Evolutionary conservation across 257 asterid species (phyloP), one percentile per base, ranked within the genome.

Genomic region (Oldenlandia corymbosa): DNA sequence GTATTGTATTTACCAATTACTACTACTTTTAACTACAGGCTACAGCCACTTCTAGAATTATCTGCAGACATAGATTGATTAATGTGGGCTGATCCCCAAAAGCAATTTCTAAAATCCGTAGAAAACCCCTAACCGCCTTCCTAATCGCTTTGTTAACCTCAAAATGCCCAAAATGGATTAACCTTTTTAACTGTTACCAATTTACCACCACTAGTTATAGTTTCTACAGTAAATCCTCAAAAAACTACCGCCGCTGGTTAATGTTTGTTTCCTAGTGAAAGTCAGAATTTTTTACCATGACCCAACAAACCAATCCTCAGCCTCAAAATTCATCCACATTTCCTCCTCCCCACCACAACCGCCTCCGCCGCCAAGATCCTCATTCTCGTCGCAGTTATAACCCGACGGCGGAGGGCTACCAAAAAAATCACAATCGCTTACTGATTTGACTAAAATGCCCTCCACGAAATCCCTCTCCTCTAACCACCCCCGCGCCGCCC

Each of bases 321-420:
- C 83, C 14, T 81, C 69, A 71, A 81, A 68, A 70, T 76, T 78
- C 54, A 20, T 71, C 86, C 75, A 70, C 77, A 58, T 61, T 34
- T 71, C 79, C 24, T 75, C 86, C 24, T 58, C 81, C 11, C 41
- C 57, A 12, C 37, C 71, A 2, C 9, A 4, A 34, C n/a, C n/a
- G n/a, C 54, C 68, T 20, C 28, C 71, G 37, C 10, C 46, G 30
- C 51, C 67, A 20, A 5, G 31, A 26, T 13, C 27, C 8, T 32
- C 37, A 23, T 54, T 42, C 5, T 46, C 72, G 45, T 57, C 72
- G 45, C 48, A 32, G 65, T 39, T 36, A 64, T 32, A 72, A 30
- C 20, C 41, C 10, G 28, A 30, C 10, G 55, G 27, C 5, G 55
- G 24, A 62, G 67, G 31, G 11, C 27, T 21, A 54, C 45, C 83